phyloP scores from a whole-genome alignment of 306 rosid species.

The Acacia acuminata region DNA sequence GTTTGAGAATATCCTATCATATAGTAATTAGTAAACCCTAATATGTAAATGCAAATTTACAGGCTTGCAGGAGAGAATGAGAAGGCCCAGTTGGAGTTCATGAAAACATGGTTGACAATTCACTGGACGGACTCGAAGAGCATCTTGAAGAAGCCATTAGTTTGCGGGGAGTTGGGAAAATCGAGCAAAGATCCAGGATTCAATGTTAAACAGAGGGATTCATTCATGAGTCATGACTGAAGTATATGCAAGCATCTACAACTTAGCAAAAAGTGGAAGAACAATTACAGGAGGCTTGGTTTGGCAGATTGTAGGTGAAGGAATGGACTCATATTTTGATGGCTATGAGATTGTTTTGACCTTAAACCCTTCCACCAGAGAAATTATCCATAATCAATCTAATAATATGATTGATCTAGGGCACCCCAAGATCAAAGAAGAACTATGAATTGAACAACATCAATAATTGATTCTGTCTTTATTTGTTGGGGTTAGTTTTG shows the following conservation, averaged over 20 bases:
- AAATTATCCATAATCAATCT: slow-evolving; percentile 35
- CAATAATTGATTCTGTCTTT: neutral
- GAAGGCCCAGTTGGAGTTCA: slow-evolving; percentile 25
- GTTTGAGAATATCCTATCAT: neutral
- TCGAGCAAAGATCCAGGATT: slow-evolving; percentile 29
- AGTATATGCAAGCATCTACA: slow-evolving; percentile 30
- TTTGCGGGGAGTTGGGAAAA: slow-evolving; percentile 44
- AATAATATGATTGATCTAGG: slow-evolving; percentile 10
- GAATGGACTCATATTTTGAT: slow-evolving; percentile 42
- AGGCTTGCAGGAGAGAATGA: slow-evolving; percentile 39
- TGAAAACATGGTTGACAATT: slow-evolving; percentile 20
- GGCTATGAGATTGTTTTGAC: slow-evolving; percentile 45
- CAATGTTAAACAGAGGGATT: slow-evolving; percentile 19
- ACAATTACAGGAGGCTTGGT: slow-evolving; percentile 43
- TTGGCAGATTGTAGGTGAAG: slow-evolving; percentile 41
- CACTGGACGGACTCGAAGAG: slow-evolving; percentile 35
- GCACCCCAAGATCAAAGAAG: neutral
- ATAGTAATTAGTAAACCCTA: neutral
- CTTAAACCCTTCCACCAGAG: slow-evolving; percentile 26
- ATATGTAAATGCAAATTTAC: neutral
- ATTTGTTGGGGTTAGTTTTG: neutral
- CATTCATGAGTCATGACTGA: slow-evolving; percentile 8
- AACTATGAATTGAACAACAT: neutral
- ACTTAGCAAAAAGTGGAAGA: slow-evolving; percentile 31
- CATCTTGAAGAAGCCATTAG: slow-evolving; percentile 41